These are phyloP conservation scores for Fusarium sp. DNA, from an alignment of 2,329 filamentous ascomycete species.

Conservation along the genomic window DNA sequence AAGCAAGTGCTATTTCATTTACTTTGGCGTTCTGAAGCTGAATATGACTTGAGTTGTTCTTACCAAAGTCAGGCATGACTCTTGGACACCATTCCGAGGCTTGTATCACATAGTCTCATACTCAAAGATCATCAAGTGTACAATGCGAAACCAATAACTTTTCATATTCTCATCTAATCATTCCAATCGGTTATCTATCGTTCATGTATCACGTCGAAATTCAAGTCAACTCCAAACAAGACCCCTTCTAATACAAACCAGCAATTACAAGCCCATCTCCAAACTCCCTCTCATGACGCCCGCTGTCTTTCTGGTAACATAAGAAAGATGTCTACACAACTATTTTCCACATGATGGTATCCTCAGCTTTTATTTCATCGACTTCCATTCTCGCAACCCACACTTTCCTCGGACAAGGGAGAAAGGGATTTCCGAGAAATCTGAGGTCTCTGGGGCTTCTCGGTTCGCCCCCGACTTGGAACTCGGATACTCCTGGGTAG, in stretches of 20 bases:
- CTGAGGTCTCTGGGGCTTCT: no score
- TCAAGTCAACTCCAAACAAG: background rate
- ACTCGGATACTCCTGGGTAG: background rate
- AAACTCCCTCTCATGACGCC: no score
- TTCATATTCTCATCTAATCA: background rate
- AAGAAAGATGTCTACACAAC: background rate
- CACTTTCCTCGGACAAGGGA: background rate
- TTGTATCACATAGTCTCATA: background rate
- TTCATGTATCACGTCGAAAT: background rate
- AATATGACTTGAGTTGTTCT: background rate
- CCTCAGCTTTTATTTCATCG: accelerated
- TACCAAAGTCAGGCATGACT: background rate
- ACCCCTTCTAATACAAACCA: background rate
- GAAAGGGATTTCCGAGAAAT: no score
- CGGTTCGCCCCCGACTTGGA: no score
- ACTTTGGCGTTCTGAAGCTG: background rate
- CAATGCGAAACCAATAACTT: no score
- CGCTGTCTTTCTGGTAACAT: background rate
- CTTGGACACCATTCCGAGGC: background rate
- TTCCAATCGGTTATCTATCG: background rate
- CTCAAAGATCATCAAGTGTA: background rate
- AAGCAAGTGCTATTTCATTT: background rate
- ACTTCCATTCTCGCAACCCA: background rate
- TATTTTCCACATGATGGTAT: no score
- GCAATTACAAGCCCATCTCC: background rate